These are phyloP conservation scores for Colletotrichum sublineola DNA, from an alignment of 2,329 filamentous ascomycete genomes.

Conservation along the genomic window DNA sequence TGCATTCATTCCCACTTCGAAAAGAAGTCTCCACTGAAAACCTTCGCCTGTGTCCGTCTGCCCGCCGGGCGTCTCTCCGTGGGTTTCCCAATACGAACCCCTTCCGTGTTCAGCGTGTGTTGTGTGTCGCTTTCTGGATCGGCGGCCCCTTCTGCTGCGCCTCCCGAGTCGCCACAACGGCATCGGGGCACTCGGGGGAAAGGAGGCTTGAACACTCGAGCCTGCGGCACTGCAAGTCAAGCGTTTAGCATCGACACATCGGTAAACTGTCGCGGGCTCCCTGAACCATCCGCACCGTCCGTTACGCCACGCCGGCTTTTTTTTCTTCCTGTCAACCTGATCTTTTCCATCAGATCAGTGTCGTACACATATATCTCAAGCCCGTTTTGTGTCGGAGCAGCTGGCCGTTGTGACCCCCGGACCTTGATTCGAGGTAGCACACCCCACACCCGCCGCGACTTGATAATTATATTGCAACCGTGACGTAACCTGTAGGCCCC, in stretches of 20 bases:
- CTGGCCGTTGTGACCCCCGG: constrained; percentile 17
- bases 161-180: constrained; percentile 21
- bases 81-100: not conserved
- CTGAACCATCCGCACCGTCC: not conserved
- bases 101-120: constrained; percentile 1
- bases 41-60: not conserved
- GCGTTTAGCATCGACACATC: not conserved
- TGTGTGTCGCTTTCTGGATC: not conserved
- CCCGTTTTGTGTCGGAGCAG: not conserved
- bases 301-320: not conserved
- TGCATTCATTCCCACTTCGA: not conserved
- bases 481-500: constrained; percentile 30
- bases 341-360: not conserved
- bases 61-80: constrained; percentile 12
- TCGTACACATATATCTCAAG: not conserved
- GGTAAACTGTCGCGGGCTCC: not conserved
- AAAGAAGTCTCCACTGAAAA: not conserved
- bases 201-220: constrained; percentile 15
- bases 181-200: constrained; percentile 18
- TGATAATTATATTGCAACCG: constrained; percentile 6
- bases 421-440: constrained; percentile 13
- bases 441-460: constrained; percentile 13
- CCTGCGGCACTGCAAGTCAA: not conserved
- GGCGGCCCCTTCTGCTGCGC: constrained; percentile 7
- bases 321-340: not conserved